phyloP scores from a whole-genome alignment of 768 basidiomycete genomes.

The Boletales sp. region DNA sequence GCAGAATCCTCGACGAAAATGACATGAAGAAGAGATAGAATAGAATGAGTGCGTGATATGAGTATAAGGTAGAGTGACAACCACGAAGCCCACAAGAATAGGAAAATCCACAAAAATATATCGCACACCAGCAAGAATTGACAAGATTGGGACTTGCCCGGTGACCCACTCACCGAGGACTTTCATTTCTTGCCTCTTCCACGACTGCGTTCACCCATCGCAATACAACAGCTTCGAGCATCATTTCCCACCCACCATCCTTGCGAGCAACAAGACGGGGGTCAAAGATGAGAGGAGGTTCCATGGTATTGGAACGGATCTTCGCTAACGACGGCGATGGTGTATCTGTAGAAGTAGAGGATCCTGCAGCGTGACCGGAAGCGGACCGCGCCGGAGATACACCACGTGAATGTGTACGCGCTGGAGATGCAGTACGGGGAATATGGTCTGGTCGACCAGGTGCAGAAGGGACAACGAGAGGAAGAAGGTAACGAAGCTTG shows the following conservation, averaged over 20 bases:
- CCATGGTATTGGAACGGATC: constrained; percentile 37
- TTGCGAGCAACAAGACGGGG: constrained; percentile 66
- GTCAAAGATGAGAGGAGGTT: constrained; percentile 63
- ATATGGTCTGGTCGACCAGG: constrained; percentile 27
- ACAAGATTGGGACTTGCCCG: neutral
- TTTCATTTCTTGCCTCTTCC: constrained; percentile 55
- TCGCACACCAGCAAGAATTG: too few relatives aligned
- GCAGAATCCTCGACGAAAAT: too few relatives aligned
- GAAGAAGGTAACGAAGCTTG: constrained; percentile 77
- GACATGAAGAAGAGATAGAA: too few relatives aligned
- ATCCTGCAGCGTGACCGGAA: constrained; percentile 5
- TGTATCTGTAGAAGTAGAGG: neutral
- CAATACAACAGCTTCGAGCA: constrained; percentile 62
- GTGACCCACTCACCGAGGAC: constrained; percentile 14
- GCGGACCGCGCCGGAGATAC: constrained; percentile 22
- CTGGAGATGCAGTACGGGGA: constrained; percentile 22
- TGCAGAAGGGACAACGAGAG: constrained; percentile 54
- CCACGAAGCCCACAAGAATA: too few relatives aligned
- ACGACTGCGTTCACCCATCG: constrained; percentile 69
- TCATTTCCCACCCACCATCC: constrained; percentile 77
- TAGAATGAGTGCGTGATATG: too few relatives aligned
- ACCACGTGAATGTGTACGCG: constrained; percentile 14
- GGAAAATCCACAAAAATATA: too few relatives aligned
- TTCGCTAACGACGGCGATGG: constrained; percentile 31
- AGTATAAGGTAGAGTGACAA: too few relatives aligned